Evolutionary conservation across 2,329 filamentous ascomycete genomes (phyloP), one percentile per base, ranked within the genome.

Genomic region (Pseudocercospora macadamiae): DNA sequence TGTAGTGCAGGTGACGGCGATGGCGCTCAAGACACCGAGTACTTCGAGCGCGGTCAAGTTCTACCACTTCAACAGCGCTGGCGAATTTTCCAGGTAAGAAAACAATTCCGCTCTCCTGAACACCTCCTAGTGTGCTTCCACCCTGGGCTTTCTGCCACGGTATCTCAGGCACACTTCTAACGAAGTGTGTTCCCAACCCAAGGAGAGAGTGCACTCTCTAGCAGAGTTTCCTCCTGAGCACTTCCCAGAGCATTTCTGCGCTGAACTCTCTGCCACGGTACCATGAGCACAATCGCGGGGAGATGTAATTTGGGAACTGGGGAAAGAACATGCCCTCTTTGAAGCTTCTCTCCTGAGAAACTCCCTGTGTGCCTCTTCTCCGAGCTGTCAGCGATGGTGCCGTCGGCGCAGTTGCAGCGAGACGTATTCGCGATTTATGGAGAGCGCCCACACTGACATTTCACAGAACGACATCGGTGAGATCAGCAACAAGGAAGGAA

Each of bases 31-130:
- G 54, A 59, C 37, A 61, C 62, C 34, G 66, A 73, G 26, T 63
- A 73, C 37, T 61, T 70, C 39, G 68, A 73, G 21, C 64, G 64
- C 1, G 66, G 62, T 7, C 62, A 61, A 6, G 47, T 56, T 10
- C 57, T 66, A 25, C 61, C 63, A 19, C 39, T 67, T 2, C 60
- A 66, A 16, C 59, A 68, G 2, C 73, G 74, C 5, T 78, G 75
- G 74, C 76, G 75, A 30, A 47, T 79, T 6, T 78, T 74, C 62
- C 71, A 69, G 54, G 66, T 69, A 59, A 53, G 63, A 51, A 5
- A n/a, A n/a, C n/a, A n/a, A n/a, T n/a, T n/a, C 32, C 26, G 19
- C 23, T 28, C 36, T 16, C 25, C 16, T 21, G 7, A 36, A 23
- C 10, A 2, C 5, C 21, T n/a, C 12, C n/a, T 14, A 18, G 10